Evolutionary conservation across 1,284 basidiomycete species (phyloP), one percentile per base, ranked within the genome.

Genomic region (Tilletia caries): DNA sequence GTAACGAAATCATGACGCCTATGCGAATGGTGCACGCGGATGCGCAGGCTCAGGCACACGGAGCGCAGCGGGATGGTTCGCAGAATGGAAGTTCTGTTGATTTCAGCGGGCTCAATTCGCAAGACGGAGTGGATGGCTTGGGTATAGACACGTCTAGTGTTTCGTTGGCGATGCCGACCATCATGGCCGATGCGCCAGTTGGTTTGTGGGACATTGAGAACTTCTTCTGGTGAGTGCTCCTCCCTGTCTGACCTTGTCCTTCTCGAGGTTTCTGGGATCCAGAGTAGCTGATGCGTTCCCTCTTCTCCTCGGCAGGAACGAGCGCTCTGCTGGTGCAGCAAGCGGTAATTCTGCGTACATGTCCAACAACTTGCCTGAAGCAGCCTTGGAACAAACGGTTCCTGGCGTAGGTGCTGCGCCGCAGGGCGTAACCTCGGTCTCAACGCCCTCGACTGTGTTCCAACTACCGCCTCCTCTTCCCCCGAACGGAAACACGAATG

Each of bases 161-260:
- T 15, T 33, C 58, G 18, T 33, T 37, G 58, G 32, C 20, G 12
- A 62, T 37, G 58, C 29, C 58, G 3, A 3, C 32, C 2, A 18
- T 62, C 58, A 62, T 13, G 10, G 29, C 58, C 5, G 58, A 62
- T 62, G 58, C 58, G n/a, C 58, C 58, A 18, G 58, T 62, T 20
- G 58, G 58, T 8, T 25, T 60, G 8, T 60, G 54, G 54, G 54
- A 60, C 54, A 60, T 60, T 20, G 54, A 60, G 29, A 60, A 60
- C 32, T 60, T 60, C 54, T 60, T 60, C 54, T 60, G 54, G 54
- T 60, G 32, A 60, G 54, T 50, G 48, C n/a, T n/a, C n/a, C n/a
- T n/a, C n/a, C n/a, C n/a, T n/a, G n/a, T n/a, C n/a, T n/a, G n/a
- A n/a, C n/a, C n/a, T n/a, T n/a, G n/a, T n/a, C n/a, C n/a, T n/a